A percentile compares a stretch with the other conserved stretches of the same genome.
phyloP scores from a whole-genome alignment of 2,329 filamentous ascomycete species.

The Colletotrichum phormii region DNA sequence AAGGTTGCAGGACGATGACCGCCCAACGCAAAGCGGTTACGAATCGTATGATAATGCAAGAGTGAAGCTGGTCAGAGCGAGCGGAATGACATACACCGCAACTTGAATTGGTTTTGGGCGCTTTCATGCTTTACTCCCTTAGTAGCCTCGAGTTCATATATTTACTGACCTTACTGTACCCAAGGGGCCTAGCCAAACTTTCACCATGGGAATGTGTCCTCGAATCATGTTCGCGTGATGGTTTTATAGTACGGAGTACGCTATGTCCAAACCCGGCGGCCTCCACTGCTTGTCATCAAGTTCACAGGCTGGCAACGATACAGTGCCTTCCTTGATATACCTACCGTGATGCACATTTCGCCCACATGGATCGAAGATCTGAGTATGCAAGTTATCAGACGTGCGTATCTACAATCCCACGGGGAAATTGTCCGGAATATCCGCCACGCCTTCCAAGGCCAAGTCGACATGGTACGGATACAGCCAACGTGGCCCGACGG shows the following conservation, averaged over 20 bases:
- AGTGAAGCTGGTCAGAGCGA: background rate
- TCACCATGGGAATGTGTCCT: background rate
- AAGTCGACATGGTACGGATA: background rate
- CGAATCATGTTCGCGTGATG: background rate
- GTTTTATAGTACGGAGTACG: background rate
- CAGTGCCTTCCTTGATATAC: background rate
- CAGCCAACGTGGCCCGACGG: background rate
- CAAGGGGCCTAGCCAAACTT: background rate
- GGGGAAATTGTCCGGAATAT: background rate
- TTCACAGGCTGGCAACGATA: background rate
- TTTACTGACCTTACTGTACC: background rate
- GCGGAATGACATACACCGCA: constrained; percentile 16
- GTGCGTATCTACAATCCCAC: constrained; percentile 2
- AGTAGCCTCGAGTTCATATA: background rate
- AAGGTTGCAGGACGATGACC: background rate
- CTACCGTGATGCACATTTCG: background rate
- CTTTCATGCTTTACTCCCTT: background rate
- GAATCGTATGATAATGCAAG: constrained; percentile 5
- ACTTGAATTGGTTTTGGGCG: background rate
- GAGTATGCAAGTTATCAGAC: constrained; percentile 16
- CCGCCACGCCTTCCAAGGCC: background rate
- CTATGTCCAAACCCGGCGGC: too few species aligned
- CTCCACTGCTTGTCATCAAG: background rate
- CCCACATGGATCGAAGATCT: background rate
- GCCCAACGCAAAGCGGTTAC: background rate